A percentile compares a stretch with the other conserved stretches of the same genome.
Conservation (phyloP, 2,329 filamentous ascomycete genomes). For the Ceratocystis huliohia region DNA sequence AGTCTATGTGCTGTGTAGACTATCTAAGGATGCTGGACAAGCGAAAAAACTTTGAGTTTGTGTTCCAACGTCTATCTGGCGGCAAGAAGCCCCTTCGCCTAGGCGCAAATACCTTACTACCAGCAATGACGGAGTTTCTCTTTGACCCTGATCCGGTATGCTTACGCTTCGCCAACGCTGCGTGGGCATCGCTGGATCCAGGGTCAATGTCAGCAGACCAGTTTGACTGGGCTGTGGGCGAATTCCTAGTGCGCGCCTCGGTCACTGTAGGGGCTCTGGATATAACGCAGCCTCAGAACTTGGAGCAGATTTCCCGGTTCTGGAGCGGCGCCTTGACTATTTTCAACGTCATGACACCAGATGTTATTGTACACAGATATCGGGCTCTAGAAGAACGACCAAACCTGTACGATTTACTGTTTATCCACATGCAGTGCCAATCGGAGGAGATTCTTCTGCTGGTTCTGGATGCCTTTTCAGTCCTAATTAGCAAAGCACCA, state of each 20-base stretch:
- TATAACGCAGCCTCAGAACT: constrained; percentile 26
- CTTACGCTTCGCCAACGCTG: constrained; percentile 52
- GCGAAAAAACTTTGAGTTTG: constrained; percentile 57
- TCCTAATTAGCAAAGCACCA: constrained; percentile 61
- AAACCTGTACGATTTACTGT: constrained; percentile 52
- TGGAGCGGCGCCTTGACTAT: constrained; percentile 70
- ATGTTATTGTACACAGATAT: constrained; percentile 64
- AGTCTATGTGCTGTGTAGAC: constrained; percentile 71
- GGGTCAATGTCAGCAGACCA: constrained; percentile 53
- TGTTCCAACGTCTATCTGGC: constrained; percentile 65
- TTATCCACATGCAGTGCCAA: constrained; percentile 42
- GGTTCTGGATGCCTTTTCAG: constrained; percentile 56
- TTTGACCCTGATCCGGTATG: constrained; percentile 58
- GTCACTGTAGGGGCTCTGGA: constrained; percentile 44
- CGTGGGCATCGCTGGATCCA: constrained; percentile 54
- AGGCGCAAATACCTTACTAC: constrained; percentile 56
- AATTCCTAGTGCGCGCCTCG: constrained; percentile 56
- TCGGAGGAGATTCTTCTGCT: constrained; percentile 50
- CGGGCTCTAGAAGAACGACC: constrained; percentile 66
- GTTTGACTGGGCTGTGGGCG: constrained; percentile 78
- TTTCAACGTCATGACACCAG: constrained; percentile 57
- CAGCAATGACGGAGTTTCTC: constrained; percentile 73
- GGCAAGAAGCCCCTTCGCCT: constrained; percentile 67
- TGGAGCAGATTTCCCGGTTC: constrained; percentile 50
- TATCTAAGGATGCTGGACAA: constrained; percentile 51